Percentiles rank a stretch among this genome's conserved stretches.
Evolutionary conservation across 2,329 filamentous ascomycete species (phyloP).

Genomic region (Thelonectria discophora): DNA sequence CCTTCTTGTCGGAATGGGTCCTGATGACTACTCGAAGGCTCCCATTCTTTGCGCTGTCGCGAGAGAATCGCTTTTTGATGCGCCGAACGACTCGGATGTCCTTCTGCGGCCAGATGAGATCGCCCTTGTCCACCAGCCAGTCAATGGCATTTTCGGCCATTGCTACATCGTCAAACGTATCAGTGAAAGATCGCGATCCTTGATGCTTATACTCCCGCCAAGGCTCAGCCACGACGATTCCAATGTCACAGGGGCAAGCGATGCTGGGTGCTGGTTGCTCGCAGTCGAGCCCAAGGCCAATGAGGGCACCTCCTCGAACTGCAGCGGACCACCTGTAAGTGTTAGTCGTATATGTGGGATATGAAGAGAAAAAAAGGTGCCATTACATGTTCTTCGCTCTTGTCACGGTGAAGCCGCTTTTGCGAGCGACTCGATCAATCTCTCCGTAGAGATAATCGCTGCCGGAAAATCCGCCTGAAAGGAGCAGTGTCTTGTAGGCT

Average conservation of each 20-base stretch:
- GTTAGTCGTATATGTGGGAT: neutral
- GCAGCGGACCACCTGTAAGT: conserved; percentile 10
- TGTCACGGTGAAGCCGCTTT: neutral
- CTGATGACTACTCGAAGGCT: neutral
- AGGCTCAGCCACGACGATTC: neutral
- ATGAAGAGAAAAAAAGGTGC: neutral
- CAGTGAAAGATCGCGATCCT: neutral
- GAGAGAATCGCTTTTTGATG: neutral
- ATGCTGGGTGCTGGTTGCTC: neutral
- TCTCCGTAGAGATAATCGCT: neutral
- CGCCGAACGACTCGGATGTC: neutral
- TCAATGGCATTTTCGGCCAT: neutral
- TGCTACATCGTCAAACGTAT: neutral
- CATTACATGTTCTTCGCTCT: neutral
- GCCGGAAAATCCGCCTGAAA: neutral
- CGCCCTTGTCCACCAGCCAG: conserved; percentile 2
- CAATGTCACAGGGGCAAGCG: conserved; percentile 10
- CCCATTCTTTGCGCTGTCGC: neutral
- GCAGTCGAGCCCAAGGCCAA: conserved; percentile 9
- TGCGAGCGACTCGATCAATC: neutral
- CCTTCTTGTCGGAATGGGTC: neutral
- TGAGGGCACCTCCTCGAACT: conserved; percentile 9
- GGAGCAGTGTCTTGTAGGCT: neutral
- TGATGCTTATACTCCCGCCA: neutral
- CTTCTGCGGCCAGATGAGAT: neutral